Evolutionary conservation across 2,329 filamentous ascomycete genomes (phyloP).

Genomic region (Colletotrichum sp.): DNA sequence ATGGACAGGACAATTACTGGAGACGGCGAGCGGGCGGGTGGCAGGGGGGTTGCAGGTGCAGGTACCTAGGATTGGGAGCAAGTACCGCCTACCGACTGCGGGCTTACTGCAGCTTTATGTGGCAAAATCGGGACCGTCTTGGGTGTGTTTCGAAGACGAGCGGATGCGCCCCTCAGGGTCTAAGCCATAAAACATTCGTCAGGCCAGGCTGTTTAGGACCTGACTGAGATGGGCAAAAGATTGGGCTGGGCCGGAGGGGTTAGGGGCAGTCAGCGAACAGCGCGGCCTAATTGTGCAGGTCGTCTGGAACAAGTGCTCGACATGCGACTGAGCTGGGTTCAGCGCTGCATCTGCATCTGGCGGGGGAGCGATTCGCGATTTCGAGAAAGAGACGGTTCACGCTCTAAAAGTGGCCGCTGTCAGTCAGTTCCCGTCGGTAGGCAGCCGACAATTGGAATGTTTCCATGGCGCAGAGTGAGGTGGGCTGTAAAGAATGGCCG

Average conservation of each 20-base stretch:
- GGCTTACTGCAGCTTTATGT: slow-evolving; percentile 11
- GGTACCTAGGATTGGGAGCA: neutral
- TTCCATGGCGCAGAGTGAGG: neutral
- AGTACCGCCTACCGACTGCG: neutral
- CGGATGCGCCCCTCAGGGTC: slow-evolving; percentile 20
- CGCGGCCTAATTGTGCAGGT: neutral
- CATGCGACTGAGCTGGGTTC: neutral
- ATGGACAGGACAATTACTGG: neutral
- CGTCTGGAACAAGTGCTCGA: neutral
- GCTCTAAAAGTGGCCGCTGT: neutral
- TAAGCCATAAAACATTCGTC: slow-evolving; percentile 23
- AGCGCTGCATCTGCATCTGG: slow-evolving; percentile 1
- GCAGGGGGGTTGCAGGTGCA: neutral
- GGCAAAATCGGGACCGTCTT: slow-evolving; percentile 24
- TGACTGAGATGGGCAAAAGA: neutral
- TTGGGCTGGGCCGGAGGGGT: neutral
- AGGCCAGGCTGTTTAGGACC: slow-evolving; percentile 13
- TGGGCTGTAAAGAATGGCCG: slow-evolving; percentile 1
- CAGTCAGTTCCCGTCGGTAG: neutral
- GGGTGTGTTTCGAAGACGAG: slow-evolving; percentile 25
- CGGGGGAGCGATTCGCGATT: neutral
- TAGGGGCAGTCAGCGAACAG: neutral
- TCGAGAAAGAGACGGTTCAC: neutral
- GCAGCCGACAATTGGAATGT: neutral
- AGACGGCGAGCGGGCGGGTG: neutral